Percentiles rank a stretch among this genome's conserved stretches.
Evolutionary conservation across 345 rosid genomes (phyloP).

Genomic region (Brassica carinata): DNA sequence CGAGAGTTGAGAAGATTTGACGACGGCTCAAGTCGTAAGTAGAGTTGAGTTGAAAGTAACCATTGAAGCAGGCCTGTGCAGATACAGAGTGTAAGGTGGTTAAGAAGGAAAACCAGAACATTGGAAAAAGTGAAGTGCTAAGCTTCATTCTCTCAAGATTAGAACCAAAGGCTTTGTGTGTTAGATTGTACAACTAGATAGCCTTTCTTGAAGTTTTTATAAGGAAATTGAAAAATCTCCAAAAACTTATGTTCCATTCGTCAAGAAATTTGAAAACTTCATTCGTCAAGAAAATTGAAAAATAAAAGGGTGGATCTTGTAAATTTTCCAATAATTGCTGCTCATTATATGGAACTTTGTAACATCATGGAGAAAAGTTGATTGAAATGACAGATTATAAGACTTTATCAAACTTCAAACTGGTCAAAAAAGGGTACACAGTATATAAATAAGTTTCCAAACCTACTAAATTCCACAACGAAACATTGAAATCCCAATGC

Average conservation of each 20-base stretch:
- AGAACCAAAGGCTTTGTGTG: too few species aligned
- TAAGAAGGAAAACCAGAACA: neutral
- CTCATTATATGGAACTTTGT: too few species aligned
- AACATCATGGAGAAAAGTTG: too few species aligned
- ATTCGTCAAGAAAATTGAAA: neutral
- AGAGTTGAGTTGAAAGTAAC: neutral
- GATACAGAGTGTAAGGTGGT: neutral
- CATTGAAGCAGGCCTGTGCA: neutral
- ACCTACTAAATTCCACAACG: too few species aligned
- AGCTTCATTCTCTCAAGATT: neutral
- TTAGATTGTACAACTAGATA: neutral
- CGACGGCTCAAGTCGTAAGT: neutral
- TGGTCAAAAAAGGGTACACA: too few species aligned
- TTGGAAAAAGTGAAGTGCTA: neutral
- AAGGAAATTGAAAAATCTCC: neutral
- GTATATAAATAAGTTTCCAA: too few species aligned
- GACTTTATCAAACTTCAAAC: too few species aligned
- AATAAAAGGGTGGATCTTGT: neutral
- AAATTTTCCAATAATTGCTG: too few species aligned
- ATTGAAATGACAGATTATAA: too few species aligned
- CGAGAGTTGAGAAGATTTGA: neutral
- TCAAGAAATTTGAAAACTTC: neutral
- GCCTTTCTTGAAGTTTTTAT: neutral
- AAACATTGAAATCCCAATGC: too few species aligned
- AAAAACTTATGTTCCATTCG: too few species aligned